Evolutionary conservation across 2,329 filamentous ascomycete genomes (phyloP), one percentile per base, ranked within the genome.

Genomic region (Ceratocystis diversiconidia): DNA sequence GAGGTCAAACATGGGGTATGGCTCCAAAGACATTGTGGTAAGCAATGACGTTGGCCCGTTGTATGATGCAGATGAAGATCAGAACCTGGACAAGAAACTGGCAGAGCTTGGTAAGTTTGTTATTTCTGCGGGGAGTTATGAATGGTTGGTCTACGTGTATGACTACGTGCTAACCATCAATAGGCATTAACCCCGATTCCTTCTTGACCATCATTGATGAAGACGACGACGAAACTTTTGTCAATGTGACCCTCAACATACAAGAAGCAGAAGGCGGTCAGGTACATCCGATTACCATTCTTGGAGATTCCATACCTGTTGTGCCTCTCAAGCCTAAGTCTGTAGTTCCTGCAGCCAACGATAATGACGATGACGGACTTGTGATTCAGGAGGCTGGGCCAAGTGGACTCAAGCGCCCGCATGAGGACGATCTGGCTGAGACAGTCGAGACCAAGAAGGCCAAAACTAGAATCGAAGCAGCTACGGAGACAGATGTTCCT

Each of bases 181-280:
- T 68, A 85, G 83, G 87, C 10, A 83, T 96, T 70, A 82, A 82
- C 66, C 78, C 82, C 28, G 88, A 88, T 69, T 86, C 82, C 63
- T 92, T 95, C 73, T 75, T 97, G 69, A 95, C 89, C 0, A 78
- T 97, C 63, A 85, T 88, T n/a, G 94, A 95, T 66, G 88, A 90
- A 60, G 88, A 92, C 64, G 87, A 90, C 52, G 80, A 87, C 0
- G 79, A 84, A 61, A 81, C 88, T 0, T 86, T 88, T 68, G 87
- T 96, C 65, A 92, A 96, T 69, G 80, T 97, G 1, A 81, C 92
- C 63, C 78, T 96, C 15, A 82, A 84, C 69, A 79, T 90, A 64
- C 80, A 85, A 70, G 80, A 85, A 73, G 43, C 12, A 61, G 48
- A 63, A 22, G 19, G 19, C 65, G 71, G 22, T 69, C 70, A 32